These are phyloP conservation scores for Pilobolus umbonatus DNA, from an alignment of 192 early-diverging fungal species.

Conservation along the genomic window DNA sequence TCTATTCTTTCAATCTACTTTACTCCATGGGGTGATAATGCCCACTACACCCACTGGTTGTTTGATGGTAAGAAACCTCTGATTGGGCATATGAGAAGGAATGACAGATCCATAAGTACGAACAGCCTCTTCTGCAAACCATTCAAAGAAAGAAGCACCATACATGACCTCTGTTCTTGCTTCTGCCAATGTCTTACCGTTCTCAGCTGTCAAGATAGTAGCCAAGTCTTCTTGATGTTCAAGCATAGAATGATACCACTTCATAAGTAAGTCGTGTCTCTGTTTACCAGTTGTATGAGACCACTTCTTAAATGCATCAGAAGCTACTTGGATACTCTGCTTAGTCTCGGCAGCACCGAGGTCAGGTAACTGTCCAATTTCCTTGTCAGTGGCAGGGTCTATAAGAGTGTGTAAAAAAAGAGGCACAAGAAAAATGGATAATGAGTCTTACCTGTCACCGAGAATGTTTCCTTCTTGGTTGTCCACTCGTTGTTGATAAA, in stretches of 20 bases:
- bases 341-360: slow-evolving; percentile 58
- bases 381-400: slow-evolving; percentile 61
- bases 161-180: slow-evolving; percentile 62
- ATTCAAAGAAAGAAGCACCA: slow-evolving; percentile 72
- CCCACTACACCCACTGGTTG: slow-evolving; percentile 80
- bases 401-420: background rate
- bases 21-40: slow-evolving; percentile 72
- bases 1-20: background rate
- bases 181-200: slow-evolving; percentile 68
- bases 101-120: slow-evolving; percentile 75
- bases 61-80: slow-evolving; percentile 65
- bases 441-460: slow-evolving; percentile 44
- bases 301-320: slow-evolving; percentile 56
- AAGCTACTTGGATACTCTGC: slow-evolving; percentile 54
- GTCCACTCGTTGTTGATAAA: slow-evolving; percentile 63
- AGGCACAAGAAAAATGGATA: background rate
- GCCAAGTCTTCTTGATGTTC: slow-evolving; percentile 74
- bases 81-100: slow-evolving; percentile 48
- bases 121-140: slow-evolving; percentile 84
- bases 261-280: slow-evolving; percentile 53
- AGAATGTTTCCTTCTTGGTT: slow-evolving; percentile 35
- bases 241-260: slow-evolving; percentile 60
- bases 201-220: slow-evolving; percentile 77
- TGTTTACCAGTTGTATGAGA: slow-evolving; percentile 55
- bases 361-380: slow-evolving; percentile 60